Conservation (phyloP, 495 filamentous ascomycete species). For the Usnea hakonensis region DNA sequence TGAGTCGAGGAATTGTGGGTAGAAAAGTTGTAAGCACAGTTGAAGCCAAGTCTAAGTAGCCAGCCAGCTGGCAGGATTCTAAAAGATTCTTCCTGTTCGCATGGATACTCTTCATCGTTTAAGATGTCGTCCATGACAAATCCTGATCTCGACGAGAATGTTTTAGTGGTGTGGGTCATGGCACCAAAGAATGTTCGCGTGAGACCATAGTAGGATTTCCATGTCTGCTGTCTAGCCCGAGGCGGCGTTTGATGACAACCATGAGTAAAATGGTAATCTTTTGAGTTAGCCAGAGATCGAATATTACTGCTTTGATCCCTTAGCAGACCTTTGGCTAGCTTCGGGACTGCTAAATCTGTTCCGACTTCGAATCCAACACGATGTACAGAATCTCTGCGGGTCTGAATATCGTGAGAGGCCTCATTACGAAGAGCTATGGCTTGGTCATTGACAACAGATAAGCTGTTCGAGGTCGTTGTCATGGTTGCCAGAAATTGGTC, state of each 20-base stretch:
- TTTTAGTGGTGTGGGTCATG: not conserved
- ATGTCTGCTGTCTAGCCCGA: not conserved
- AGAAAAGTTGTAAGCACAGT: constrained; percentile 1
- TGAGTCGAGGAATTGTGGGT: not conserved
- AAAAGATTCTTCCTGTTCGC: not conserved
- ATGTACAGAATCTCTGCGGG: not conserved
- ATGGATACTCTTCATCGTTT: not conserved
- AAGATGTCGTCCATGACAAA: not conserved
- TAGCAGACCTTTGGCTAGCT: not conserved
- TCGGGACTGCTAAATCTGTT: not conserved
- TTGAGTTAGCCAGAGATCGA: not conserved
- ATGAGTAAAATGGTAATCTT: not conserved
- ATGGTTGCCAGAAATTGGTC: not conserved
- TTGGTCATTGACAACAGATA: not conserved
- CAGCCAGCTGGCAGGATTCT: constrained; percentile 5
- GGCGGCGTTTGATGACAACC: not conserved
- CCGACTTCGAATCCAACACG: not conserved
- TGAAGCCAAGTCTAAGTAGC: constrained; percentile 7
- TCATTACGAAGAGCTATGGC: not conserved
- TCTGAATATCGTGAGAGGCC: not conserved
- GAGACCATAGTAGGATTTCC: not conserved
- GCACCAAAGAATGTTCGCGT: not conserved
- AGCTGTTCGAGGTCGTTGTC: not conserved
- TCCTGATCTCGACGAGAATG: not conserved
- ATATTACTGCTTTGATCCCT: not conserved